Evolutionary conservation across 2,329 filamentous ascomycete genomes (phyloP), one percentile per base, ranked within the genome.

Genomic region (Fusarium mexicanum): DNA sequence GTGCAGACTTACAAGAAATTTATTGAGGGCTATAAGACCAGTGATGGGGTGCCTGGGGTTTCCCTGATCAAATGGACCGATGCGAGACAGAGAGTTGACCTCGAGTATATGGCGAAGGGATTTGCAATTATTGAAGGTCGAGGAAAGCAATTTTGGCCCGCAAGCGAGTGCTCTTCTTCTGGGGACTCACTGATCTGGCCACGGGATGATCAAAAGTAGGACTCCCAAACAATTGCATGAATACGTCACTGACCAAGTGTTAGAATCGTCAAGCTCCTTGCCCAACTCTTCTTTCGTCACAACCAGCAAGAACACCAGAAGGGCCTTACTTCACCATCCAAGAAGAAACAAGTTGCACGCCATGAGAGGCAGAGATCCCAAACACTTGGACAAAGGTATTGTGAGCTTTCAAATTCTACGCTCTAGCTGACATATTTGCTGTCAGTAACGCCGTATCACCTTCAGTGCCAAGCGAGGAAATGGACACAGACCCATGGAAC

Each of bases 151-250:
- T 64, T 41, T 4, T 70, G 67, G 67, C 53, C 67, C 6, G 64
- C 60, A 8, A 29, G 18, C 2, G 38, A 31, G 10, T 6, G 26
- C 20, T 31, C 50, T 20, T n/a, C 26, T 51, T 24, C 38, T 14
- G 46, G 17, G 2, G n/a, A 24, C 14, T 6, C n/a, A 14, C 17
- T 63, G 5, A 46, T 26, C 14, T 67, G 64, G 64, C 5, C 6
- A 9, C 22, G 2, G 4, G 44, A 67, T 40, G 11, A 6, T 3
- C 13, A 10, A 44, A 33, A 16, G 64, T 67, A 37, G 44, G 22
- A 8, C 0, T 2, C 18, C 16, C 8, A n/a, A 8, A 12, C 2
- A 1, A 1, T 20, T 35, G 3, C 11, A 8, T 9, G 2, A 31
- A 22, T 12, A 26, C 2, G 2, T 13, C 5, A 6, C 37, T 67